Base-by-base conservation (phyloP, 2,329 filamentous ascomycete genomes). In the Fusarium sp. region DNA sequence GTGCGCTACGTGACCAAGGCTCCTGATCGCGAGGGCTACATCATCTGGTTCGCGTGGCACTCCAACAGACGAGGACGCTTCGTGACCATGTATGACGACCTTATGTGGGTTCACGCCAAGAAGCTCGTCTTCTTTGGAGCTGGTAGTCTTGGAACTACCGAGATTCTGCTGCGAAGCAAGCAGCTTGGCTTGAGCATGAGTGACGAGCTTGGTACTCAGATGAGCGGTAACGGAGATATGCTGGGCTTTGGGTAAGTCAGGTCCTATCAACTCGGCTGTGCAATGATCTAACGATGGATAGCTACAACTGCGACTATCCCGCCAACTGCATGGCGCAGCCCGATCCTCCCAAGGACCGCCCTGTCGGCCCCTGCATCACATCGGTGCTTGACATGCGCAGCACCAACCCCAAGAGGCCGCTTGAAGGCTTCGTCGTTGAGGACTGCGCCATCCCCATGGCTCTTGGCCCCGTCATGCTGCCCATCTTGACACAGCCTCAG, bases 151-250 rank as follows among this genome's bases (percentile, higher is more conserved):
- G 90, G 89, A 2, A 90, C 89, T 0, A 91, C 90, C 0, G 90
- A 92, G 75, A 91, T 91, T 48, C 78, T 91, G 34, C 83, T 91
- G 7, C 81, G 89, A 47, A 90, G 88, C 71, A 89, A 84, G 74
- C 82, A 86, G 54, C 82, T 88, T 75, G 90, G 90, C 0, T 76
- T 92, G 11, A 71, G 79, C 0, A 85, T 90, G 81, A 91, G 89
- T 69, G 80, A 86, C 15, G 81, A 82, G 47, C 81, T 91, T 9
- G 89, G 89, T 6, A 82, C 84, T 60, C 85, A 86, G 60, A 90
- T 90, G 85, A 89, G 88, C 71, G 90, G 90, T 3, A 92, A 92
- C 71, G 90, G 90, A 3, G 90, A 92, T 68, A 89, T 91, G 72
- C 76, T 92, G 15, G 87, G 85, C 3, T 92, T 91, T 76, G 89